These are phyloP conservation scores for Oryza longistaminata DNA, from an alignment of 176 grass and related monocot genomes.

Conservation along the genomic window DNA sequence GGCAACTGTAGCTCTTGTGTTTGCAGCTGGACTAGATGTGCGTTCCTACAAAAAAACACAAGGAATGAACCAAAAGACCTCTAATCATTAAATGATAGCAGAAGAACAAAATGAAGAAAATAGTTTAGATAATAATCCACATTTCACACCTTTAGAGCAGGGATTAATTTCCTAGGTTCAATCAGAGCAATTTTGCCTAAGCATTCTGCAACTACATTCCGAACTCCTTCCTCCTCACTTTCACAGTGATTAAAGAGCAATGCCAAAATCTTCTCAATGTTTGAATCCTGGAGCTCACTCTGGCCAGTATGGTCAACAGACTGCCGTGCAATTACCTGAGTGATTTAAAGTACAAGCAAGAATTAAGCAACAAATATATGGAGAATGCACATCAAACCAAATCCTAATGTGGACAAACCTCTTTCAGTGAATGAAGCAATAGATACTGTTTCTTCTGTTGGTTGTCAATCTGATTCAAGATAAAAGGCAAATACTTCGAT, in stretches of 20 bases:
- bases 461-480: slow-evolving; percentile 92
- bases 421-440: slow-evolving; percentile 93
- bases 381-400: background rate
- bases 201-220: slow-evolving; percentile 92
- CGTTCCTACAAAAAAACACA: slow-evolving; percentile 48
- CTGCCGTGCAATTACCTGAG: slow-evolving; percentile 81
- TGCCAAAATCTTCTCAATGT: slow-evolving; percentile 86
- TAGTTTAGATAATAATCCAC: background rate
- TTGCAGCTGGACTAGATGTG: slow-evolving; percentile 65
- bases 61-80: background rate
- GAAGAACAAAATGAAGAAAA: background rate
- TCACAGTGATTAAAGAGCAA: slow-evolving; percentile 95
- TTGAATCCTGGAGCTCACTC: slow-evolving; percentile 71
- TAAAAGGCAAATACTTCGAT: slow-evolving; percentile 90
- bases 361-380: slow-evolving; percentile 3
- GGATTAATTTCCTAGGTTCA: slow-evolving; percentile 75
- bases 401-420: slow-evolving; percentile 47
- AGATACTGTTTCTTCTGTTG: slow-evolving; percentile 96
- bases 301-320: slow-evolving; percentile 68
- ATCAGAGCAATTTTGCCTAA: slow-evolving; percentile 95
- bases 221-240: slow-evolving; percentile 95
- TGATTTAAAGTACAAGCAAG: background rate
- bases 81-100: background rate
- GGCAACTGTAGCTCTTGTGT: slow-evolving; percentile 86
- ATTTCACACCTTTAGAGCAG: slow-evolving; percentile 68